These are phyloP conservation scores for Przewalskia tangutica DNA, from an alignment of 257 asterid species.

Conservation along the genomic window DNA sequence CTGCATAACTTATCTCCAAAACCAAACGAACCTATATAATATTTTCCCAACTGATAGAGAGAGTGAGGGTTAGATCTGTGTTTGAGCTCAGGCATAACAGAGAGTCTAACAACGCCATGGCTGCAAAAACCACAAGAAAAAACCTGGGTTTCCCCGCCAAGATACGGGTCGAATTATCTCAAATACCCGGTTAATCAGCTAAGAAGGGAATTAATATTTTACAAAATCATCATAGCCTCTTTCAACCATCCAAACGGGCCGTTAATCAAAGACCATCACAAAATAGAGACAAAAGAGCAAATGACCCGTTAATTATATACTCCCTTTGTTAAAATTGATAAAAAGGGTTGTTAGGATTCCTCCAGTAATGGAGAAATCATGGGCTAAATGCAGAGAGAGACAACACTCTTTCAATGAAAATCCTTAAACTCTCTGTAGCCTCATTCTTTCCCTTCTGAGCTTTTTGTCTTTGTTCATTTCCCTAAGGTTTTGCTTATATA, in stretches of 20 bases:
- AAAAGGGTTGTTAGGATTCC: conserved; percentile 8
- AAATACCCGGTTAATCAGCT: neutral
- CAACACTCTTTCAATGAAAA: conserved; percentile 37
- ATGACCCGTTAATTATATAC: neutral
- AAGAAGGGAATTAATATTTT: no score
- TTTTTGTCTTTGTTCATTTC: neutral
- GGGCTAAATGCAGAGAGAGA: conserved; percentile 30
- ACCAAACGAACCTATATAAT: no score
- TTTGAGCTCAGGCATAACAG: neutral
- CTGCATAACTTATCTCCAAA: conserved; percentile 9
- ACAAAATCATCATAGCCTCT: neutral
- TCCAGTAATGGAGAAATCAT: neutral
- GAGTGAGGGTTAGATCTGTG: conserved; percentile 13
- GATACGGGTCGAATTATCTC: conserved; percentile 1
- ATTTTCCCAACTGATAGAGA: neutral
- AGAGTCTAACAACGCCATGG: conserved; percentile 4
- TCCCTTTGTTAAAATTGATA: neutral
- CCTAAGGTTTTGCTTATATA: neutral
- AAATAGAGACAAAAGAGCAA: no score
- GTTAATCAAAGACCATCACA: no score
- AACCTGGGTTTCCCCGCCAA: conserved; percentile 15
- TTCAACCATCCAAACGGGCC: neutral
- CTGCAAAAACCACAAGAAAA: conserved; percentile 9
- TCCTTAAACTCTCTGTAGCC: neutral
- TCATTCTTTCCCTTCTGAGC: neutral